A percentile compares a stretch with the other conserved stretches of the same genome.
Conservation (phyloP, 2,329 filamentous ascomycete genomes). For the Paraconiothyrium sp. region DNA sequence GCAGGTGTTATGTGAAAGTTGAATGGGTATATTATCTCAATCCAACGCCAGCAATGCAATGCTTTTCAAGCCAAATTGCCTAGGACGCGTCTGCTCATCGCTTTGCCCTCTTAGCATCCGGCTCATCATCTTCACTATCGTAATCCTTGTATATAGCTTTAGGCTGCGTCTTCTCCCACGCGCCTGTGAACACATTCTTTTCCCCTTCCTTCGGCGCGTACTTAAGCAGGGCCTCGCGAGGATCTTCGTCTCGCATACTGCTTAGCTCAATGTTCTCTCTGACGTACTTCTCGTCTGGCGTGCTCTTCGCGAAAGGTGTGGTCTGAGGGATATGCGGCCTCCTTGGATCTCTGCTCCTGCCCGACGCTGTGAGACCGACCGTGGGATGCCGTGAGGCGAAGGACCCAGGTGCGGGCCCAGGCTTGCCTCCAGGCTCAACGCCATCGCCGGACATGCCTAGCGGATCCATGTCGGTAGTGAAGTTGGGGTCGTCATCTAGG, state of each 20-base stretch:
- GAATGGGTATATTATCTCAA: slow-evolving; percentile 24
- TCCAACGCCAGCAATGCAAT: slow-evolving; percentile 29
- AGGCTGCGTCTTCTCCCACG: slow-evolving; percentile 91
- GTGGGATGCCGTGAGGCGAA: slow-evolving; percentile 71
- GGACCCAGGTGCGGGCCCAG: slow-evolving; percentile 52
- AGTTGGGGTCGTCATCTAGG: slow-evolving; percentile 88
- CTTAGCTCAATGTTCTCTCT: slow-evolving; percentile 88
- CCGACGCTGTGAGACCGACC: slow-evolving; percentile 79
- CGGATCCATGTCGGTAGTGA: slow-evolving; percentile 78
- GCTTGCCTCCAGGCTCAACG: slow-evolving; percentile 69
- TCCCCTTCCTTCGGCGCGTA: slow-evolving; percentile 94
- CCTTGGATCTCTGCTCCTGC: slow-evolving; percentile 79
- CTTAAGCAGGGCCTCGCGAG: slow-evolving; percentile 89
- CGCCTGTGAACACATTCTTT: slow-evolving; percentile 93
- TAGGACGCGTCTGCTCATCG: slow-evolving; percentile 20
- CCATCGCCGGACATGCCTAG: slow-evolving; percentile 84
- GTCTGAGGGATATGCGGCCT: slow-evolving; percentile 84
- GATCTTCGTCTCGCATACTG: slow-evolving; percentile 95
- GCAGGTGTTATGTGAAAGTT: neutral
- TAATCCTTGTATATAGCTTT: slow-evolving; percentile 89
- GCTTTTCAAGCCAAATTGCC: neutral
- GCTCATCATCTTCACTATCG: slow-evolving; percentile 82
- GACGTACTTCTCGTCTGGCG: slow-evolving; percentile 90
- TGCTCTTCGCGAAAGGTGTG: slow-evolving; percentile 90
- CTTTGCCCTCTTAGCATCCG: slow-evolving; percentile 68